These are phyloP conservation scores for Scolecobasidium constrictum DNA, from an alignment of 2,329 filamentous ascomycete genomes.

Conservation along the genomic window DNA sequence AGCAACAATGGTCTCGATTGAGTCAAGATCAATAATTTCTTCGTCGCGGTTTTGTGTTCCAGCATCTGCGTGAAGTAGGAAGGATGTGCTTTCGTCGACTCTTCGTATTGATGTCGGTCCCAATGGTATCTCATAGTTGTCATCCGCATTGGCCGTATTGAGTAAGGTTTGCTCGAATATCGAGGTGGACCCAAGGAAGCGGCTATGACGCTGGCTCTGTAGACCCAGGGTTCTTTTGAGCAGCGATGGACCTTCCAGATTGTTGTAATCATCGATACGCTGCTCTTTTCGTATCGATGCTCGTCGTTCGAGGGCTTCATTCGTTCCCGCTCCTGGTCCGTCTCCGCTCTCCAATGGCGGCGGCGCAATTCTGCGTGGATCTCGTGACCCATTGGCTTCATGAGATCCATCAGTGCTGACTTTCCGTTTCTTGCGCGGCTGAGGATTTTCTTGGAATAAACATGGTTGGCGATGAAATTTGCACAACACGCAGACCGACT, in stretches of 20 bases:
- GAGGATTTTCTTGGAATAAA: conserved; percentile 54
- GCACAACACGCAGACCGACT: conserved; percentile 54
- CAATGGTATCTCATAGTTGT: conserved; percentile 11
- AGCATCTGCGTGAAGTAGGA: conserved; percentile 18
- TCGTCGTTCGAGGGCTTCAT: conserved; percentile 1
- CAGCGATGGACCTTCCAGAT: conserved; percentile 22
- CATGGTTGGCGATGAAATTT: conserved; percentile 56
- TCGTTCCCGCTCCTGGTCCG: not conserved
- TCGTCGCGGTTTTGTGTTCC: conserved; percentile 19
- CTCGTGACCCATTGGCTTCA: not conserved
- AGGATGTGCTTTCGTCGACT: conserved; percentile 16
- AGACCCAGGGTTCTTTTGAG: conserved; percentile 24
- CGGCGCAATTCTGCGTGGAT: conserved; percentile 8
- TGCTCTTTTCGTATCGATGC: conserved; percentile 16
- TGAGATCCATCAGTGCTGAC: conserved; percentile 2
- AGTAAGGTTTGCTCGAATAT: conserved; percentile 20
- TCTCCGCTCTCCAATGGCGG: conserved; percentile 11
- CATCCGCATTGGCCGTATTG: conserved; percentile 13
- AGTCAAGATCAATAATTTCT: conserved; percentile 44
- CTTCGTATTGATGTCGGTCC: conserved; percentile 14
- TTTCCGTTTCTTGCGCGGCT: conserved; percentile 8
- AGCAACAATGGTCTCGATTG: conserved; percentile 58
- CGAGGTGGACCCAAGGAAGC: conserved; percentile 20
- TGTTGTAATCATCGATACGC: conserved; percentile 21
- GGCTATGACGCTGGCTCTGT: conserved; percentile 21